phyloP scores from a whole-genome alignment of 192 early-diverging fungal genomes.

The Coemansia guatemalensis region DNA sequence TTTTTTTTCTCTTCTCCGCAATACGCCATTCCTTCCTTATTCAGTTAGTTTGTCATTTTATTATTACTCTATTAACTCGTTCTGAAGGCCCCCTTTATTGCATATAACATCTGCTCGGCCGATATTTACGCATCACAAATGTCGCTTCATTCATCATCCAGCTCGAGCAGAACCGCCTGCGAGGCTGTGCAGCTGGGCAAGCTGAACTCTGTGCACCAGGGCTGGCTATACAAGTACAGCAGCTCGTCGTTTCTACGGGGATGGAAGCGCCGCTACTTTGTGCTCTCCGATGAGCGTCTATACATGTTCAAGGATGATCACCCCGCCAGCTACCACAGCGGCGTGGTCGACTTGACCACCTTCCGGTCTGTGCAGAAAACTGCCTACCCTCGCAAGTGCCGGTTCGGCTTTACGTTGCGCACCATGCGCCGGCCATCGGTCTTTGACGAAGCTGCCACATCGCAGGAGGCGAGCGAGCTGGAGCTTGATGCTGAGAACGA shows the following conservation, averaged over 20 bases:
- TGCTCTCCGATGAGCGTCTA: slow-evolving; percentile 47
- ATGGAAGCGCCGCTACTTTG: slow-evolving; percentile 50
- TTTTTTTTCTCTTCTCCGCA: neutral
- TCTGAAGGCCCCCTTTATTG: too few species aligned
- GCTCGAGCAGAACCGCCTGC: slow-evolving; percentile 31
- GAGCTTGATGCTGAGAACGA: slow-evolving; percentile 48
- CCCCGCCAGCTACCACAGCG: slow-evolving; percentile 17
- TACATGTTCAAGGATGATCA: slow-evolving; percentile 46
- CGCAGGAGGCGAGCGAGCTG: slow-evolving; percentile 39
- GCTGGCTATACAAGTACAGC: slow-evolving; percentile 51
- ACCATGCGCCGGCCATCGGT: slow-evolving; percentile 43
- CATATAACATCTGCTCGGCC: too few species aligned
- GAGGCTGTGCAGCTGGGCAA: slow-evolving; percentile 37
- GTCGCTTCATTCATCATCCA: slow-evolving; percentile 28
- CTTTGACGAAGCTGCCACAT: slow-evolving; percentile 30
- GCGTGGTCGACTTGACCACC: slow-evolving; percentile 36
- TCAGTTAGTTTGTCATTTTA: too few species aligned
- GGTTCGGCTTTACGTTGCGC: slow-evolving; percentile 38
- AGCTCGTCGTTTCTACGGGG: slow-evolving; percentile 29
- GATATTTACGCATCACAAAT: neutral
- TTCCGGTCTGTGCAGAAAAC: slow-evolving; percentile 48
- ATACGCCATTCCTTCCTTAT: too few species aligned
- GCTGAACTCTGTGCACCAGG: slow-evolving; percentile 34
- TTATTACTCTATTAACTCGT: too few species aligned
- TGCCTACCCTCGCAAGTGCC: slow-evolving; percentile 43